These are phyloP conservation scores for Elongisporangium undulatum DNA, from an alignment of 352 stramenopile genomes.

Conservation along the genomic window DNA sequence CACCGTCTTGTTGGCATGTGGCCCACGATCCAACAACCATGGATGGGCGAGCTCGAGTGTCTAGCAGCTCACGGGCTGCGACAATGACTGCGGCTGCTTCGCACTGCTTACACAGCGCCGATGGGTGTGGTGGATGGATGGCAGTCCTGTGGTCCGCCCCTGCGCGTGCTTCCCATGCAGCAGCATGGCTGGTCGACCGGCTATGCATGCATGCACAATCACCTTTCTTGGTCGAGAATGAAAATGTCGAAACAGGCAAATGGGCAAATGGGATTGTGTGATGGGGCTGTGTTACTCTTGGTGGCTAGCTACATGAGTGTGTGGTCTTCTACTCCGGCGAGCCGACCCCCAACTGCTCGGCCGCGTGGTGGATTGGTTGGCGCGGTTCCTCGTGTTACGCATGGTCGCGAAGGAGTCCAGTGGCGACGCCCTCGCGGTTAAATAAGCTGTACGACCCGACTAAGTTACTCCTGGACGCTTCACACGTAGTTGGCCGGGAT, in stretches of 20 bases:
- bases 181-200: not conserved
- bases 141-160: not conserved
- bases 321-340: not conserved
- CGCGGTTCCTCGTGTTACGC: constrained; percentile 11
- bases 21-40: not conserved
- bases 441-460: not conserved
- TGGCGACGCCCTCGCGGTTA: not conserved
- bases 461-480: constrained; percentile 1
- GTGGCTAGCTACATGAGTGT: constrained; percentile 1
- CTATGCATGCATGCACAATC: not conserved
- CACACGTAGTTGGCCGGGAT: constrained; percentile 64
- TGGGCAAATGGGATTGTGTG: not conserved
- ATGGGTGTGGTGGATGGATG: not conserved
- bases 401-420: constrained; percentile 9
- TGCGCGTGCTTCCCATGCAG: not conserved
- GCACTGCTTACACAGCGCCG: not conserved
- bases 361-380: not conserved
- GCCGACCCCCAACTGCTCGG: not conserved
- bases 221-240: not conserved
- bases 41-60: not conserved
- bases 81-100: not conserved
- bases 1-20: not conserved
- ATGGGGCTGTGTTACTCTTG: not conserved
- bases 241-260: not conserved
- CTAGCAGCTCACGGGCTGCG: not conserved